Conservation (phyloP, 768 basidiomycete species). For the Tulasnella sp. region DNA sequence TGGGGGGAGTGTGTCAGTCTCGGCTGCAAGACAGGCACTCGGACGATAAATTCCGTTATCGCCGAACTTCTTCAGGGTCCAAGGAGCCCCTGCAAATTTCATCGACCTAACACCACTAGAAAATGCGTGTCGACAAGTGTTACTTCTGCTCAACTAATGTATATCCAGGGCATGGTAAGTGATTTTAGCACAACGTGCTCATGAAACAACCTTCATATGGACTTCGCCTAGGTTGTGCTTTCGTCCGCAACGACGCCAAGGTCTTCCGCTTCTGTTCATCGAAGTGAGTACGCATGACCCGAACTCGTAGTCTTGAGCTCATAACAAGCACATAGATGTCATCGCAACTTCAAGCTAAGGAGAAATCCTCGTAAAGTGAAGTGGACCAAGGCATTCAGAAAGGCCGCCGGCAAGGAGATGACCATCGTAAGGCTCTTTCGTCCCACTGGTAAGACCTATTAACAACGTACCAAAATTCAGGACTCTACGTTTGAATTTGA, state of each 20-base stretch:
- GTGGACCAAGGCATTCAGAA: slow-evolving; percentile 99
- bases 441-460: neutral
- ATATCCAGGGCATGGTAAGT: slow-evolving; percentile 90
- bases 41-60: neutral
- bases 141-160: slow-evolving; percentile 96
- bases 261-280: slow-evolving; percentile 96
- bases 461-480: too few relatives aligned
- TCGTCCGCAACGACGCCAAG: slow-evolving; percentile 97
- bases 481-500: slow-evolving; percentile 99
- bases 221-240: neutral
- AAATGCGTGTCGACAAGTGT: slow-evolving; percentile 94
- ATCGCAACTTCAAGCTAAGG: slow-evolving; percentile 99
- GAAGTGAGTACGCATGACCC: slow-evolving; percentile 79
- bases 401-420: slow-evolving; percentile 99
- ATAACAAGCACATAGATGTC: slow-evolving; percentile 48
- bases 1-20: neutral
- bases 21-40: neutral
- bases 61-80: neutral
- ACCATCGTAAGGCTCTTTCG: slow-evolving; percentile 59
- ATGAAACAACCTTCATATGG: too few relatives aligned
- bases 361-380: slow-evolving; percentile 97
- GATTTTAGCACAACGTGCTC: too few relatives aligned
- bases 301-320: neutral
- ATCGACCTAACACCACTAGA: neutral
- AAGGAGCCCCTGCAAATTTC: slow-evolving; percentile 2